Evolutionary conservation across 192 early-diverging fungal genomes (phyloP), one percentile per base, ranked within the genome.

Genomic region (Chytriomyces sp.): DNA sequence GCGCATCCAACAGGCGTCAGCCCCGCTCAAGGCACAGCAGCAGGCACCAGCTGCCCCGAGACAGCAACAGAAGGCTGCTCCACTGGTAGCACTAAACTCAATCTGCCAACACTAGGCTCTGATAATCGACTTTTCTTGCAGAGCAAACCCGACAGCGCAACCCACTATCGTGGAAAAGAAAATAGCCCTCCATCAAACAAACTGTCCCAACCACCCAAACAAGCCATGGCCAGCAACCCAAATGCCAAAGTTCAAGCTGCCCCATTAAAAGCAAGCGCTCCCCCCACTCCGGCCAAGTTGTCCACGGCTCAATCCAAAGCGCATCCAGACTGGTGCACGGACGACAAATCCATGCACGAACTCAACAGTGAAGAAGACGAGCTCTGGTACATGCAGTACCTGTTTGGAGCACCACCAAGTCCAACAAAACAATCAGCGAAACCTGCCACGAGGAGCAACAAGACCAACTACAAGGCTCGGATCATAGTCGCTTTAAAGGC

Each of bases 321-420:
- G 44, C 66, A n/a, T n/a, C n/a, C 66, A 45, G 66, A 67, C 44
- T 67, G 66, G 66, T 67, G 66, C 23, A 64, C 20, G 3, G 66
- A 67, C 28, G 66, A 67, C 45, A 16, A 45, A 18, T 46, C 43
- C 46, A 67, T 46, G 66, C 8, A 8, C 44, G 45, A 67, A 13
- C 20, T 57, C 13, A 13, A 57, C 53, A 20, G 3, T 0, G 68
- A 69, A n/a, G 68, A 69, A 11, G 49, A 69, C 50, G 68, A 69
- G 3, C 23, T 69, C 48, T 69, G 68, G 68, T 69, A 50, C 26
- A 69, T 69, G 68, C 11, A 49, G 9, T 53, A 69, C 28, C 46
- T 69, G 18, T 69, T 69, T 28, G 68, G 68, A 23, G 50, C 10
- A 20, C 53, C 26, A 9, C 48, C 23, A 49, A 11, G 23, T 23